Conservation (phyloP, 805 yeast genomes). For the Candida nonsorbophila region DNA sequence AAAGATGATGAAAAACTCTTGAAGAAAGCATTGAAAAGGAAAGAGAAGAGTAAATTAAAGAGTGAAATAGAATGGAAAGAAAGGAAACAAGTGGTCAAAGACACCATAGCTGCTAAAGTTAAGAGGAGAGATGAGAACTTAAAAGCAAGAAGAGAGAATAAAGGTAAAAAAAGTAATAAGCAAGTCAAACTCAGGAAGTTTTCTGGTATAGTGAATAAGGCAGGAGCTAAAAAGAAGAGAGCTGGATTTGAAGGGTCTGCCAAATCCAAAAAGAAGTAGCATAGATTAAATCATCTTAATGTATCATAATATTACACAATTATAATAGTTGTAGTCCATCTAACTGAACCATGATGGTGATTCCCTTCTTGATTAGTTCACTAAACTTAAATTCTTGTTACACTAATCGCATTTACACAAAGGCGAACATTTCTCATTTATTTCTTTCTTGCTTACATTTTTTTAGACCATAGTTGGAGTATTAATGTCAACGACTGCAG, state of each 20-base stretch:
- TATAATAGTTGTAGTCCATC: no score
- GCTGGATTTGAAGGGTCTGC: slow-evolving; percentile 92
- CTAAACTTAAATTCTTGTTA: no score
- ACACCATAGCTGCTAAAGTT: slow-evolving; percentile 65
- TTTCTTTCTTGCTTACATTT: no score
- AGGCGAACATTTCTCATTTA: no score
- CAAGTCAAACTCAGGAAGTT: slow-evolving; percentile 66
- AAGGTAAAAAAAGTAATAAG: slow-evolving; percentile 72
- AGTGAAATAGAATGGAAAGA: slow-evolving; percentile 92
- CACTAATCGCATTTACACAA: no score
- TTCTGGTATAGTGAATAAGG: slow-evolving; percentile 48
- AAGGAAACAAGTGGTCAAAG: slow-evolving; percentile 73
- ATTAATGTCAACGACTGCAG: slow-evolving; percentile 17
- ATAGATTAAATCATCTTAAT: no score
- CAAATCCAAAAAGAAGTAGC: slow-evolving; percentile 31
- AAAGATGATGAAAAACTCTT: slow-evolving; percentile 87
- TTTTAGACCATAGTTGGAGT: no score
- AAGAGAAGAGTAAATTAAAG: slow-evolving; percentile 77
- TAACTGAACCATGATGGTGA: no score
- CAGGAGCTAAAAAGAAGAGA: slow-evolving; percentile 36
- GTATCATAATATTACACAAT: no score
- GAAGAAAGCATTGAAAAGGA: slow-evolving; percentile 78
- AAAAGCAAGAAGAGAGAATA: slow-evolving; percentile 77
- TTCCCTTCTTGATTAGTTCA: no score
- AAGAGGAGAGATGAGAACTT: slow-evolving; percentile 92